These are phyloP conservation scores for Cercophora newfieldiana DNA, from an alignment of 495 filamentous ascomycete genomes.

Conservation along the genomic window DNA sequence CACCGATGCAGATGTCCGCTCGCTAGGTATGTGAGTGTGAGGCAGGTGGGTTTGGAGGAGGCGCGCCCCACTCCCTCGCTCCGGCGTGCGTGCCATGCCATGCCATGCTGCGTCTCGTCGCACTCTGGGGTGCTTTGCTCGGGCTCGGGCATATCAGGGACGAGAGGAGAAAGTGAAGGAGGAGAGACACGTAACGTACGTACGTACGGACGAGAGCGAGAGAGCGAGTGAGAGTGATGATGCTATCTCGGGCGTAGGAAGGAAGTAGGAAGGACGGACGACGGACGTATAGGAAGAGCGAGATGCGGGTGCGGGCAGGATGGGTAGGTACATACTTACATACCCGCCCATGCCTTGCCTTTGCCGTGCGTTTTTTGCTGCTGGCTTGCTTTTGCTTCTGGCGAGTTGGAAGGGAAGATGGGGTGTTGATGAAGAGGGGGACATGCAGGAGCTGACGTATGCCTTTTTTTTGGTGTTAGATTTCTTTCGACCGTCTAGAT, in stretches of 20 bases:
- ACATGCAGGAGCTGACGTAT: constrained; percentile 9
- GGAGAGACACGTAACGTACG: neutral
- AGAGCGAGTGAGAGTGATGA: neutral
- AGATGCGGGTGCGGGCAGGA: neutral
- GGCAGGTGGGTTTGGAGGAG: too few species aligned
- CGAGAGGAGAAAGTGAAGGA: neutral
- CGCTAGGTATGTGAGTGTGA: too few species aligned
- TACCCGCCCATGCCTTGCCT: too few species aligned
- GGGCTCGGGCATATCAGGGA: neutral
- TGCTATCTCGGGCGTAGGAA: constrained; percentile 2
- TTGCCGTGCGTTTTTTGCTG: too few species aligned
- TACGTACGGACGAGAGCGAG: too few species aligned
- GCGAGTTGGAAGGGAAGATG: neutral
- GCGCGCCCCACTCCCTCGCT: neutral
- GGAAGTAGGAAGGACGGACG: neutral
- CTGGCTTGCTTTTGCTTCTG: too few species aligned
- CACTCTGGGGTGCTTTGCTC: constrained; percentile 14
- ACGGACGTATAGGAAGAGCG: neutral
- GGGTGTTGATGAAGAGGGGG: neutral
- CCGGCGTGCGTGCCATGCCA: neutral
- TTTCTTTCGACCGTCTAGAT: too few species aligned
- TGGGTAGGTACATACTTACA: neutral
- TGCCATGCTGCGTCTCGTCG: neutral
- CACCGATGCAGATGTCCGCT: constrained; percentile 15
- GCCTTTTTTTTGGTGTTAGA: neutral